A percentile compares a stretch with the other conserved stretches of the same genome.
Evolutionary conservation across 2,329 filamentous ascomycete species (phyloP).

Genomic region (Metarhizium robertsii): DNA sequence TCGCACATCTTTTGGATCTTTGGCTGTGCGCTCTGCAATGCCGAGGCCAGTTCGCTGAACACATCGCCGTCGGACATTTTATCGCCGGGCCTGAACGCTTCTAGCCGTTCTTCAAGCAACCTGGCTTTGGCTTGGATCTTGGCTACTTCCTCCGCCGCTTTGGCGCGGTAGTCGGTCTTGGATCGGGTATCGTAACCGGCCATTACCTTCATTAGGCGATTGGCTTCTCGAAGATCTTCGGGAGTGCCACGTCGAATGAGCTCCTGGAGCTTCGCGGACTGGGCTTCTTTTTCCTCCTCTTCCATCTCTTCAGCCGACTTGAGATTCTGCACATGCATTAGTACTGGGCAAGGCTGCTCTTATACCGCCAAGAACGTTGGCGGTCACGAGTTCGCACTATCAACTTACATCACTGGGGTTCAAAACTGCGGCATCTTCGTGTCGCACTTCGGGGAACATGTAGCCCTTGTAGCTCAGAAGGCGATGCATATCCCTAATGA

Average conservation of each 20-base stretch:
- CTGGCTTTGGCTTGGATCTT: constrained; percentile 95
- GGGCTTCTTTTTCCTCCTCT: constrained; percentile 86
- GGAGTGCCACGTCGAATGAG: constrained; percentile 86
- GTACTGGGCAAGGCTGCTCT: constrained; percentile 17
- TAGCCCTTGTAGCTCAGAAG: constrained; percentile 96
- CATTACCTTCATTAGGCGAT: constrained; percentile 98
- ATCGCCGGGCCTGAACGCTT: constrained; percentile 74
- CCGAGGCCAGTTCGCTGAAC: constrained; percentile 76
- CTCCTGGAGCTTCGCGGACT: constrained; percentile 97
- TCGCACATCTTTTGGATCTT: constrained; percentile 99
- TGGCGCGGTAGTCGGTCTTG: constrained; percentile 96
- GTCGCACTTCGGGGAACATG: constrained; percentile 81
- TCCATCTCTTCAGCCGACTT: constrained; percentile 99
- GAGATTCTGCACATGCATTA: constrained; percentile 54
- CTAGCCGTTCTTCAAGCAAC: constrained; percentile 84
- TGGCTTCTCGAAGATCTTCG: constrained; percentile 91
- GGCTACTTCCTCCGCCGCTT: constrained; percentile 88
- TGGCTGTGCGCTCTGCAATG: constrained; percentile 86
- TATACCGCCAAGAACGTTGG: neutral
- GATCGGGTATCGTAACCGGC: constrained; percentile 90
- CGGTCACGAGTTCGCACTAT: neutral
- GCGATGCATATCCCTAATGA: constrained; percentile 95
- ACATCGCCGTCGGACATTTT: constrained; percentile 60
- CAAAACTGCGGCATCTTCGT: constrained; percentile 90
- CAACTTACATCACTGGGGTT: constrained; percentile 90